Evolutionary conservation across 140 eudicot genomes (phyloP).

Genomic region (Cichorium intybus): DNA sequence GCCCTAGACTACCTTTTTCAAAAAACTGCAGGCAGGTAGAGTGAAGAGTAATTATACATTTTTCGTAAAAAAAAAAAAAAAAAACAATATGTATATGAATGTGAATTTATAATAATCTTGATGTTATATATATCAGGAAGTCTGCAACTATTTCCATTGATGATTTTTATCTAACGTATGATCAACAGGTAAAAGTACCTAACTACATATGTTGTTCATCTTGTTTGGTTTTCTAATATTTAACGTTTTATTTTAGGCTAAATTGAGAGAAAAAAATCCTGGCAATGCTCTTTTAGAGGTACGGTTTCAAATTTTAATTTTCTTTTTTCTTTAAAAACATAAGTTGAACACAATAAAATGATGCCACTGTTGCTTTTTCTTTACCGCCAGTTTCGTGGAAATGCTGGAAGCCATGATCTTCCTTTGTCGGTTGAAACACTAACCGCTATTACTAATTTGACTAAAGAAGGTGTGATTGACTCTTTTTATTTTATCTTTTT

Average conservation of each 20-base stretch:
- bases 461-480: conserved; percentile 61
- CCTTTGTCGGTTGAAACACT: conserved; percentile 80
- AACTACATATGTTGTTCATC: background rate
- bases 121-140: conserved; percentile 57
- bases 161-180: conserved; percentile 87
- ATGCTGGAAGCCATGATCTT: conserved; percentile 99
- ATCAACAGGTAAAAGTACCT: conserved; percentile 61
- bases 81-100: conserved; percentile 10
- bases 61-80: too few species aligned
- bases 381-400: conserved; percentile 78
- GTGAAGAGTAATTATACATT: conserved; percentile 30
- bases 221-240: background rate
- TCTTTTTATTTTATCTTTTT: background rate
- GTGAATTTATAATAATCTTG: conserved; percentile 3
- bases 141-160: conserved; percentile 89
- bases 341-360: background rate
- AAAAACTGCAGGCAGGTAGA: conserved; percentile 70
- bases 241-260: conserved; percentile 49
- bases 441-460: conserved; percentile 61
- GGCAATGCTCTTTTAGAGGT: conserved; percentile 96
- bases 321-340: background rate
- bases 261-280: conserved; percentile 75
- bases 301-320: background rate
- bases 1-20: conserved; percentile 81
- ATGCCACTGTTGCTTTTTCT: conserved; percentile 25